Percentiles rank a stretch among this genome's conserved stretches.
Evolutionary conservation across 208 protist genomes (phyloP).

Genomic region (Crithidia bombi): DNA sequence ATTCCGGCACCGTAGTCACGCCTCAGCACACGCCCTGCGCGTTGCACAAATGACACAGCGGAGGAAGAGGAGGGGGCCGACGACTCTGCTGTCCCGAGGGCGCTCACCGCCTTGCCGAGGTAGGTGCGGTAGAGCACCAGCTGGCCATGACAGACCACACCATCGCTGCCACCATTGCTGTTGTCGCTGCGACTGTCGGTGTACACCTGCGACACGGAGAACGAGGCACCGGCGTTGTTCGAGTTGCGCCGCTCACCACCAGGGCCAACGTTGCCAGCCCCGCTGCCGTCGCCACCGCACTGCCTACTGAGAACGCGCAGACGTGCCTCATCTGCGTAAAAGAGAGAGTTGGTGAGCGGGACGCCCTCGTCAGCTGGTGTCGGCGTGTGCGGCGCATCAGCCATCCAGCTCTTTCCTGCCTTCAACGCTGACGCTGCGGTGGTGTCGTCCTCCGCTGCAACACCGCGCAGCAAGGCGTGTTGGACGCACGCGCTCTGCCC

Average conservation of each 20-base stretch:
- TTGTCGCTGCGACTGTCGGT: not conserved
- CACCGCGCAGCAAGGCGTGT: slow-evolving; percentile 47
- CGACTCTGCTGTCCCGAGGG: slow-evolving; percentile 2
- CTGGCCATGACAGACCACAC: slow-evolving; percentile 22
- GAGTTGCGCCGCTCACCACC: not conserved
- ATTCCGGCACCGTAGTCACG: slow-evolving; percentile 67
- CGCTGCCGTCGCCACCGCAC: slow-evolving; percentile 26
- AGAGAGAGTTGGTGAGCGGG: slow-evolving; percentile 88
- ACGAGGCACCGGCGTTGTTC: not conserved
- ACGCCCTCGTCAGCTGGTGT: slow-evolving; percentile 61
- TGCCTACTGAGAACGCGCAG: slow-evolving; percentile 36
- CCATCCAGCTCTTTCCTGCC: not conserved
- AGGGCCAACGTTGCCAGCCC: not conserved
- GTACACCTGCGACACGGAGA: slow-evolving; percentile 3
- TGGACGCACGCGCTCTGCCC: slow-evolving; percentile 53
- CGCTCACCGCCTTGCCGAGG: slow-evolving; percentile 38
- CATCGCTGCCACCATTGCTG: not conserved
- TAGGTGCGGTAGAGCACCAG: slow-evolving; percentile 36
- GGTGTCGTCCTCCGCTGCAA: not conserved
- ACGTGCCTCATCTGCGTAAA: slow-evolving; percentile 81
- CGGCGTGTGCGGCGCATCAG: slow-evolving; percentile 4
- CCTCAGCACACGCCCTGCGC: slow-evolving; percentile 35
- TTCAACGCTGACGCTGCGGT: not conserved
- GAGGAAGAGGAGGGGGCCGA: too few species aligned
- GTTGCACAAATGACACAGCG: slow-evolving; percentile 46